Percentiles rank a stretch among this genome's conserved stretches.
Evolutionary conservation across 495 filamentous ascomycete species (phyloP).

Genomic region (Delitschia confertaspora): DNA sequence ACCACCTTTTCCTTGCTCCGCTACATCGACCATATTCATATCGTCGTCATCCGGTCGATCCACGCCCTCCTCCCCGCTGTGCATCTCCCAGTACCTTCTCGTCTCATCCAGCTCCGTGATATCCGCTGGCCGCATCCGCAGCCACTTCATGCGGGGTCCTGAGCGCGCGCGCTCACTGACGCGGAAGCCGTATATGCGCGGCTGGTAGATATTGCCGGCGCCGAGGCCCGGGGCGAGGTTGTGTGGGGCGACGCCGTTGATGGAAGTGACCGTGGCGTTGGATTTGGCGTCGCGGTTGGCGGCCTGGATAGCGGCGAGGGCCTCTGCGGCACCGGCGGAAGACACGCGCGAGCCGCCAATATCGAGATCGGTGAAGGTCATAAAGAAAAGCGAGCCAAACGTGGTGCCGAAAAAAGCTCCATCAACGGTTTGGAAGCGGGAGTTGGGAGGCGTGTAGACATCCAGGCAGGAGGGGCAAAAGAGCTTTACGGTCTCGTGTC

Average conservation of each 20-base stretch:
- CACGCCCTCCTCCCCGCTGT: constrained; percentile 29
- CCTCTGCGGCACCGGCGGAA: constrained; percentile 16
- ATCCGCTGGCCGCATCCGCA: constrained; percentile 73
- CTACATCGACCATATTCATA: constrained; percentile 45
- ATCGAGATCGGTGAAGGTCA: constrained; percentile 94
- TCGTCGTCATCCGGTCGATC: constrained; percentile 37
- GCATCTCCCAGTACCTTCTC: constrained; percentile 38
- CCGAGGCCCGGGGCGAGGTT: constrained; percentile 89
- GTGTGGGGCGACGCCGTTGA: constrained; percentile 75
- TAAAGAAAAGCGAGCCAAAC: constrained; percentile 89
- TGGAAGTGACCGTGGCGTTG: constrained; percentile 43
- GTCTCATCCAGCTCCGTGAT: constrained; percentile 77
- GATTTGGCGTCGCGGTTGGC: constrained; percentile 15
- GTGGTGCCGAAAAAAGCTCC: constrained; percentile 97
- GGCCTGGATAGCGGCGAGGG: constrained; percentile 19
- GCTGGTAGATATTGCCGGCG: constrained; percentile 75
- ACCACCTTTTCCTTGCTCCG: constrained; percentile 12
- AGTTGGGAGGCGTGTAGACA: constrained; percentile 95
- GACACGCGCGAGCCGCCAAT: constrained; percentile 36
- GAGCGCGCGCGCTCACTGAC: constrained; percentile 79
- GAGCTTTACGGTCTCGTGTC: constrained; percentile 94
- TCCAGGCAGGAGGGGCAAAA: constrained; percentile 97
- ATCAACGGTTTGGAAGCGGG: constrained; percentile 94
- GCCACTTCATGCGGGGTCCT: constrained; percentile 93
- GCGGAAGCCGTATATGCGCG: constrained; percentile 91